Base-by-base conservation (phyloP, 2,329 filamentous ascomycete genomes). In the Lachnellula hyalina region DNA sequence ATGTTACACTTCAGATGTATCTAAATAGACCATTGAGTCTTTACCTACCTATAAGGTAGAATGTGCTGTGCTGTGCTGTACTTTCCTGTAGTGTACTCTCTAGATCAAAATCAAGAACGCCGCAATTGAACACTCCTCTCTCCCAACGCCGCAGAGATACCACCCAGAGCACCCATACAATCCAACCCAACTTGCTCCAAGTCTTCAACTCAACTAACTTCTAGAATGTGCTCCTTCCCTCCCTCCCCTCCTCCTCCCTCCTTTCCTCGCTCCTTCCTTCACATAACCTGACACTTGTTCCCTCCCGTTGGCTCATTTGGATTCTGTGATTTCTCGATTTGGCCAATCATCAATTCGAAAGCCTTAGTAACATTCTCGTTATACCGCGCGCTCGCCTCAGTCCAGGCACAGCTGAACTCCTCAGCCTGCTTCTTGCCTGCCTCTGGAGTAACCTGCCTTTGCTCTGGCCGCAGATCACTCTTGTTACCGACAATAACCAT, bases 401-500 rank as follows among this genome's bases (percentile, higher is more conserved):
- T 96, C 83, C 90, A 96, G 38, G 87, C 91, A 73, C 93, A 97
- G 60, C 90, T 85, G 72, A 96, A 87, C 73, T 94, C 89, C 66
- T 93, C 87, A 7, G 88, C 86, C 42, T 96, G 77, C 68, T 87
- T 87, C 71, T 87, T 88, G 63, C 92, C 94, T 65, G 96, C 89
- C 61, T 96, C 91, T 50, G 85, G 74, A 34, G 84, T 86, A 63
- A 99, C 91, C 73, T 97, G 92, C 63, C 94, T 87, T 75, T 96
- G 91, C 72, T 96, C 93, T 51, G 91, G 86, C 58, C 90, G 86
- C 55, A 99, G 79, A 72, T 99, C 94, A 70, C 87, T 92, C 78
- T 99, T 99, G 79, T 99, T 99, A 65, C 91, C 94, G 52, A 99
- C 92, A 59, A 99, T 87, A 65, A 95, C 90, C 65, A 97, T 86